Base-by-base conservation (phyloP, 2,329 filamentous ascomycete species). In the Trichoderma sp. region DNA sequence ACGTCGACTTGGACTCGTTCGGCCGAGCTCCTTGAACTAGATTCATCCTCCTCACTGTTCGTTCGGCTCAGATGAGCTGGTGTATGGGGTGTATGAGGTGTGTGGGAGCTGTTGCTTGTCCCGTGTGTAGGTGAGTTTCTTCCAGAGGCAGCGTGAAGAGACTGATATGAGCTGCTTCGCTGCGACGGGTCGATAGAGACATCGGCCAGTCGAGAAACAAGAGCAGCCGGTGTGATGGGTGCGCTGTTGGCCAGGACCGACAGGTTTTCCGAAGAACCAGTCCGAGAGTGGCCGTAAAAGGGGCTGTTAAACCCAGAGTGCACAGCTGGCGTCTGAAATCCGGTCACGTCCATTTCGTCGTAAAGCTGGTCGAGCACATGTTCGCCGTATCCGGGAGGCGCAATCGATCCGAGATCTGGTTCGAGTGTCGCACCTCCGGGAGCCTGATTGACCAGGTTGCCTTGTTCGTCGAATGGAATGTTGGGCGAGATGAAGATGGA, bases 401-500 rank as follows among this genome's bases (percentile, higher is more conserved):
- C 95, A 72, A 92, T 88, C 30, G 88, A 87, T 23, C 88, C 85
- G 71, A 88, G 84, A 53, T 89, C 86, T 53, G 85, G 84, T 58
- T 87, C 84, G 11, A 74, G 68, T 12, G 83, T 83, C 79, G 75
- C 85, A 81, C 72, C 84, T 79, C 78, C 85, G 76, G 87, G 85
- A n/a, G 84, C 84, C 77, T 90, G 87, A 68, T 87, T 86, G 68
- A 93, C 85, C 2, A 98, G 87, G 76, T 93, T 91, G 76, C 97
- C 96, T 73, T 95, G 89, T 67, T 97, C 94, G 77, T 96, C 93
- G 47, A 98, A 88, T 0, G 94, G 92, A 77, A 97, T 90, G 78
- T 96, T 96, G 0, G 96, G 95, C 6, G 96, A 99, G 75, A 98
- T 98, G 82, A 97, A 98, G 50, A 99, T 91, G 69, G 94, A 94